A percentile compares a stretch with the other conserved stretches of the same genome.
Conservation (phyloP, 2,329 filamentous ascomycete species). For the Scedosporium minutisporum region DNA sequence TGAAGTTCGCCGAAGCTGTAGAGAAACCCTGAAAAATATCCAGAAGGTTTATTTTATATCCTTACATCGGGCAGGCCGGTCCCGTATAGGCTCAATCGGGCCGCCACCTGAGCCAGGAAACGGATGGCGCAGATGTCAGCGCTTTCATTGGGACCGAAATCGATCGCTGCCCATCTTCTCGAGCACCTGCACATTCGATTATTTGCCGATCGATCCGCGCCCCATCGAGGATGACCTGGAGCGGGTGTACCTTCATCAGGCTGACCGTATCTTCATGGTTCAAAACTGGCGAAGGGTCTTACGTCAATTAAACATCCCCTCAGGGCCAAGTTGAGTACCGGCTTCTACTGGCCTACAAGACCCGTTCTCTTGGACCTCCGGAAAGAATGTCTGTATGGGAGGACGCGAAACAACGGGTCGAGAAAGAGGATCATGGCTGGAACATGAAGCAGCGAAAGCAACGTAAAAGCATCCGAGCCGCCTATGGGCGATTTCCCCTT, state of each 20-base stretch:
- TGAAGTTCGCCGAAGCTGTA: background rate
- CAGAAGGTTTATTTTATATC: background rate
- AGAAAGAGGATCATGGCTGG: too few species aligned
- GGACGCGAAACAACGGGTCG: too few species aligned
- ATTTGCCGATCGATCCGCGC: background rate
- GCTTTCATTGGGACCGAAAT: background rate
- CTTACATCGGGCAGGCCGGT: background rate
- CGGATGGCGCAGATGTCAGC: background rate
- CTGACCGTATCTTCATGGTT: background rate
- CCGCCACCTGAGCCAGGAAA: background rate
- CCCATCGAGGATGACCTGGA: background rate
- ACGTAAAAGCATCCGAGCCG: too few species aligned
- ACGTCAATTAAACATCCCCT: background rate
- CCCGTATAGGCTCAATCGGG: background rate
- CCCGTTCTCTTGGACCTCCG: too few species aligned
- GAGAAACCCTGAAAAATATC: background rate
- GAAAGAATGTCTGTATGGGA: too few species aligned
- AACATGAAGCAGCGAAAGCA: too few species aligned
- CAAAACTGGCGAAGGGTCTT: background rate
- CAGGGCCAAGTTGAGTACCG: background rate
- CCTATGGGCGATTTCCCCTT: too few species aligned
- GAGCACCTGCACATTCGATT: background rate
- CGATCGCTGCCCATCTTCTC: background rate
- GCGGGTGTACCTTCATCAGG: background rate
- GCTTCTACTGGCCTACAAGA: too few species aligned